These are phyloP conservation scores for Ceratobasidium sp. DNA, from an alignment of 1,284 basidiomycete genomes.

Conservation along the genomic window DNA sequence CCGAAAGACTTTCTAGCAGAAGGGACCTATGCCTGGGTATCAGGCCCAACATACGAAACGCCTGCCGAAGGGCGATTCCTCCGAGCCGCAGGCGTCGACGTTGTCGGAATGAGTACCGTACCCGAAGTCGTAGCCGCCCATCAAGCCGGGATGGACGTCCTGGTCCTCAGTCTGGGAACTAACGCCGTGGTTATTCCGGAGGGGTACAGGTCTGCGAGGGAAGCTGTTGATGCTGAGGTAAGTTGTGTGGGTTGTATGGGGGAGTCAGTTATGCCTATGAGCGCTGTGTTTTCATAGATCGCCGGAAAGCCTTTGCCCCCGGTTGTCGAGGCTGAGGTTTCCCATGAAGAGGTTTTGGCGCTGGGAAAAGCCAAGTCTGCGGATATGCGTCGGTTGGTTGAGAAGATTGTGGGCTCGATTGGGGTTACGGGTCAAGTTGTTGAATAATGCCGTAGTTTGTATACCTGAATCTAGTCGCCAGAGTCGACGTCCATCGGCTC, in stretches of 20 bases:
- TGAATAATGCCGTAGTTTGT: neutral
- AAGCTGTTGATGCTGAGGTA: slow-evolving; percentile 78
- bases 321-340: slow-evolving; percentile 61
- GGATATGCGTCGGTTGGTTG: slow-evolving; percentile 71
- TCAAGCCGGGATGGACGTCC: slow-evolving; percentile 73
- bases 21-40: slow-evolving; percentile 86
- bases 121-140: slow-evolving; percentile 85
- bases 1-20: slow-evolving; percentile 63
- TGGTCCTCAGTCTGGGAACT: slow-evolving; percentile 81
- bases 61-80: slow-evolving; percentile 81
- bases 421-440: slow-evolving; percentile 26
- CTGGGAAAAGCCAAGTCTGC: slow-evolving; percentile 73
- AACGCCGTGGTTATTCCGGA: slow-evolving; percentile 81
- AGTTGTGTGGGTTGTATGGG: slow-evolving; percentile 43
- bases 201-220: slow-evolving; percentile 70
- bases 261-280: slow-evolving; percentile 7
- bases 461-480: neutral
- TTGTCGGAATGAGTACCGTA: slow-evolving; percentile 90
- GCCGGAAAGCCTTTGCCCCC: slow-evolving; percentile 61
- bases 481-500: neutral
- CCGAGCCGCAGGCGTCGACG: slow-evolving; percentile 74
- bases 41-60: slow-evolving; percentile 84
- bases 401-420: slow-evolving; percentile 62
- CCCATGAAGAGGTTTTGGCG: slow-evolving; percentile 82
- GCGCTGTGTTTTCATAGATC: slow-evolving; percentile 56